phyloP scores from a whole-genome alignment of 345 rosid genomes.

The Boechera divaricarpa region DNA sequence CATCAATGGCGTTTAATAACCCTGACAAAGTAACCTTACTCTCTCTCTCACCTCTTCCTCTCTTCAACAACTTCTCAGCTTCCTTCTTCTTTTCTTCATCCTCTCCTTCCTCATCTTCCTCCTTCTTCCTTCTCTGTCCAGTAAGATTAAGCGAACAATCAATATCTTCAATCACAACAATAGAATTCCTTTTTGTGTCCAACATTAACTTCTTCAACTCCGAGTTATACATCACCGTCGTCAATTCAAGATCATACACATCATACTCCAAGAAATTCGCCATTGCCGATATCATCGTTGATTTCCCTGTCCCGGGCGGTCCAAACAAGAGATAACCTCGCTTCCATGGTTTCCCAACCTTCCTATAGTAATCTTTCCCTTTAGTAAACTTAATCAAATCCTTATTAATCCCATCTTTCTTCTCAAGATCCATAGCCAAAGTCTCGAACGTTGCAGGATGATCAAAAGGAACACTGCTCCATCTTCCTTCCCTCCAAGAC shows the following conservation, averaged over 20 bases:
- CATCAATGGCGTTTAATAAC: constrained; percentile 51
- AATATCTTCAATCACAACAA: constrained; percentile 69
- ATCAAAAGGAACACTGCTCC: constrained; percentile 5
- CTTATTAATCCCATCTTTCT: constrained; percentile 53
- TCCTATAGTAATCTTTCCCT: constrained; percentile 57
- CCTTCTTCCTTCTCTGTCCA: constrained; percentile 42
- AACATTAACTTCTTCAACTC: constrained; percentile 56
- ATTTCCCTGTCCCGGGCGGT: constrained; percentile 71
- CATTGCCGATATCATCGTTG: constrained; percentile 64
- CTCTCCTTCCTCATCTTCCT: background rate
- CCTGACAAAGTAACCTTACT: constrained; percentile 53
- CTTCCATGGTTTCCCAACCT: constrained; percentile 67
- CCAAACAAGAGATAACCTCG: constrained; percentile 69
- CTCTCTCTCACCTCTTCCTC: background rate
- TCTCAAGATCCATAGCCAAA: constrained; percentile 57
- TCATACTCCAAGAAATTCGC: constrained; percentile 63
- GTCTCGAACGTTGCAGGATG: constrained; percentile 52
- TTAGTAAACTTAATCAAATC: constrained; percentile 55
- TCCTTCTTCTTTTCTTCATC: constrained; percentile 16
- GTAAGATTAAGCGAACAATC: constrained; percentile 60
- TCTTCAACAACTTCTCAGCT: background rate
- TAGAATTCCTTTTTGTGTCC: constrained; percentile 51
- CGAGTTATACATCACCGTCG: constrained; percentile 52
- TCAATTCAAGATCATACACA: constrained; percentile 67
- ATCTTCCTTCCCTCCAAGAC: background rate